Evolutionary conservation across 805 yeast species (phyloP).

Genomic region (Barnettozyma sucrosica): DNA sequence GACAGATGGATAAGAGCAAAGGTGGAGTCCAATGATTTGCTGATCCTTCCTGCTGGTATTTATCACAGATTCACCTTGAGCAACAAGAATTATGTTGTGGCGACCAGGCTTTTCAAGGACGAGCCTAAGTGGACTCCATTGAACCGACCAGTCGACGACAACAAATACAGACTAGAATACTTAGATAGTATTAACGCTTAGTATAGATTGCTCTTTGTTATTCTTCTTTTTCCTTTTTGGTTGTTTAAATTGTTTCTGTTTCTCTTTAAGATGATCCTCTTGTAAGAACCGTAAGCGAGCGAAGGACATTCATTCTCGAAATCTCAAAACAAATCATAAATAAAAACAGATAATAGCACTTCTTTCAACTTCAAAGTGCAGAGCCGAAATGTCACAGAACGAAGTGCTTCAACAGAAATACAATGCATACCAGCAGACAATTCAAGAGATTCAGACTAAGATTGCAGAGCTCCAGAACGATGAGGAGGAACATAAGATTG

Average conservation of each 20-base stretch:
- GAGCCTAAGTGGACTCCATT: slow-evolving; percentile 96
- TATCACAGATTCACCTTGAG: slow-evolving; percentile 89
- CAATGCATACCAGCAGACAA: slow-evolving; percentile 45
- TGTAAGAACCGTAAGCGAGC: no score
- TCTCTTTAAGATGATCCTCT: neutral
- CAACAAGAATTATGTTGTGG: slow-evolving; percentile 55
- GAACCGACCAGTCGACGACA: slow-evolving; percentile 56
- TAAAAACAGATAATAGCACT: neutral
- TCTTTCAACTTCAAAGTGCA: neutral
- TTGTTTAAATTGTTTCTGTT: no score
- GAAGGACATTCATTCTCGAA: no score
- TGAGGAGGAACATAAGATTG: slow-evolving; percentile 45
- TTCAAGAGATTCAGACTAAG: slow-evolving; percentile 41
- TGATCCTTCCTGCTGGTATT: slow-evolving; percentile 85
- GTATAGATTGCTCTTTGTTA: neutral
- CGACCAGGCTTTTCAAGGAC: slow-evolving; percentile 81
- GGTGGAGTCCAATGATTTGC: slow-evolving; percentile 55
- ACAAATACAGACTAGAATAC: slow-evolving; percentile 42
- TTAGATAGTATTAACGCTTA: slow-evolving; percentile 21
- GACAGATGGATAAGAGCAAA: slow-evolving; percentile 74
- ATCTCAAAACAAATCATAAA: no score
- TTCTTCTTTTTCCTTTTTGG: no score
- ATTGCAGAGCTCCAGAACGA: slow-evolving; percentile 44
- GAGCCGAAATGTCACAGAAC: slow-evolving; percentile 2
- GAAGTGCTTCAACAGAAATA: slow-evolving; percentile 42